Evolutionary conservation across 805 yeast genomes (phyloP).

Genomic region (Wickerhamomyces ciferrii): DNA sequence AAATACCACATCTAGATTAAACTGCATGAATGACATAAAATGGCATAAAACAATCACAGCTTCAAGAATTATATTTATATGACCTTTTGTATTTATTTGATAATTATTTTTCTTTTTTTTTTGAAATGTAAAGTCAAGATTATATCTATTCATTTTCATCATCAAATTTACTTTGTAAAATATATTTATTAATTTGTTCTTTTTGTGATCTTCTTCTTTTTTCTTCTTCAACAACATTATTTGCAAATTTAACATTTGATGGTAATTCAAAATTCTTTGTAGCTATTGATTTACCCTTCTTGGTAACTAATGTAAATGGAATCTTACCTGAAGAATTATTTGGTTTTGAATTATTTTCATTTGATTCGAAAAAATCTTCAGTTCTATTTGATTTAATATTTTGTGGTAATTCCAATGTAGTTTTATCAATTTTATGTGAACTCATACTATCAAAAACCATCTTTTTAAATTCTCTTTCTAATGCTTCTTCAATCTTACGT

Average conservation of each 20-base stretch:
- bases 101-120: neutral
- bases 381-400: neutral
- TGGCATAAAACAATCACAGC: too few species aligned
- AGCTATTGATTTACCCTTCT: slow-evolving; percentile 41
- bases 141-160: slow-evolving; percentile 8
- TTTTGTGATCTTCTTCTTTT: slow-evolving; percentile 46
- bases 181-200: slow-evolving; percentile 51
- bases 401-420: slow-evolving; percentile 12
- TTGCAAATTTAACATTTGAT: slow-evolving; percentile 46
- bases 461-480: slow-evolving; percentile 52
- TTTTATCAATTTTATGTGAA: slow-evolving; percentile 10
- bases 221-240: slow-evolving; percentile 44
- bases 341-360: slow-evolving; percentile 18
- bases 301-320: slow-evolving; percentile 52
- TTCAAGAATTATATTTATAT: too few species aligned
- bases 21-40: too few species aligned
- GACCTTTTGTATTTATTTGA: too few species aligned
- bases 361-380: neutral
- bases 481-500: slow-evolving; percentile 39
- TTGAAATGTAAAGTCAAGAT: neutral
- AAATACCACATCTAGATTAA: too few species aligned
- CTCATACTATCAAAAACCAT: slow-evolving; percentile 49
- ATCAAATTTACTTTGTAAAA: slow-evolving; percentile 32
- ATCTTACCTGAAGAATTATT: slow-evolving; percentile 15
- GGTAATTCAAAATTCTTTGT: slow-evolving; percentile 48